Base-by-base conservation (phyloP, 1,284 basidiomycete species). In the Anthracocystis walkeri region DNA sequence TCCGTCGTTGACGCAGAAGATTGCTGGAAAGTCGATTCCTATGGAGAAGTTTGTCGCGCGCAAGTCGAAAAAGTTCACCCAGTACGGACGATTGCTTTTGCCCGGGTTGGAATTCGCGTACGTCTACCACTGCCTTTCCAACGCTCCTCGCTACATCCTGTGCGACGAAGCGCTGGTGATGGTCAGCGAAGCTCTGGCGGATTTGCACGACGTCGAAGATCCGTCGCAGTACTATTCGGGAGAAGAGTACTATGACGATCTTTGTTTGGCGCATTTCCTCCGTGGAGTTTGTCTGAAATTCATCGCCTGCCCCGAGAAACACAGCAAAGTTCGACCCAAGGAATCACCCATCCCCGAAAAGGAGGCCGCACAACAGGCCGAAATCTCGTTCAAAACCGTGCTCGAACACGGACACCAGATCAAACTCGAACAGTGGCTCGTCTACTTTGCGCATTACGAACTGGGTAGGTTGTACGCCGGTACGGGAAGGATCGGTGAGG, bases 391-490 rank as follows among this genome's bases (percentile, higher is more conserved):
- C 56, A 72, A 62, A 27, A 78, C 60, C 14, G 83, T 85, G 11
- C 62, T 84, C 21, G 60, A 78, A 14, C 66, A 79, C 38, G 80
- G 78, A 14, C 52, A 62, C 11, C 67, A 77, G 56, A 51, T 84
- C 18, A 62, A 66, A 25, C 65, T 77, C 21, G 83, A 85, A 40
- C 82, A 84, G 70, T 85, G 82, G 69, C 63, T 85, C 25, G 66
- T 82, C 16, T 85, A 85, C 79, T 85, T 85, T 74, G 75, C 79
- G 12, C 82, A 83, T 62, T 85, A 85, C 64, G 83, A 85, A 65
- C 67, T 85, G 27, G 83, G 82, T 3, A 57, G 83, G 7, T 62
- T 85, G 54, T 79, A 81, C 63, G 78, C 82, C 11, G 61, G 58
- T 1, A 60, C 41, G 35, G 70, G 75, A 2, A 56, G 66, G 44